Percentiles rank a stretch among this genome's conserved stretches.
Conservation (phyloP, 768 basidiomycete genomes). For the Pleurotus salmoneostramineus region DNA sequence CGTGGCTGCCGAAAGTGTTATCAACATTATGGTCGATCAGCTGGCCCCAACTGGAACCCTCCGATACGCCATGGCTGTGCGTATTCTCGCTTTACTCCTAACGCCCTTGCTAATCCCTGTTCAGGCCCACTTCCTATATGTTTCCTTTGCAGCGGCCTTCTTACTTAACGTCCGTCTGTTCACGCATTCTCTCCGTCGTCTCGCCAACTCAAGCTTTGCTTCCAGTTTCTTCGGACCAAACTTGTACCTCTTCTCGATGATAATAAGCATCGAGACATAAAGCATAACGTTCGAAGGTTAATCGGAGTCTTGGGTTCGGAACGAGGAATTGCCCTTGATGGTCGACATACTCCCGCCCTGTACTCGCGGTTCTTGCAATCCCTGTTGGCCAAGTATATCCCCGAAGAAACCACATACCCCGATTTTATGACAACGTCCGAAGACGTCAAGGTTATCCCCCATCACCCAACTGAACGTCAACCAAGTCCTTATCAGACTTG, state of each 20-base stretch:
- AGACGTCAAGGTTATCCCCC: constrained; percentile 15
- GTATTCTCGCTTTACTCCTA: neutral
- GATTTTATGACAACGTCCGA: constrained; percentile 12
- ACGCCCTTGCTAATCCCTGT: neutral
- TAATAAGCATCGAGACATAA: constrained; percentile 34
- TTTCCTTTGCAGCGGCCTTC: constrained; percentile 59
- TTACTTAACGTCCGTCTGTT: constrained; percentile 47
- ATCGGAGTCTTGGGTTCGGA: constrained; percentile 43
- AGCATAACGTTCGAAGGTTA: constrained; percentile 36
- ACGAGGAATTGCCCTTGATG: constrained; percentile 47
- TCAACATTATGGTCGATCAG: constrained; percentile 47
- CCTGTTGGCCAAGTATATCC: constrained; percentile 35
- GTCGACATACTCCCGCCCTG: constrained; percentile 50
- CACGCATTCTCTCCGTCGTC: neutral
- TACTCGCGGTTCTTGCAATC: constrained; percentile 54
- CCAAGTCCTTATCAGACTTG: constrained; percentile 31
- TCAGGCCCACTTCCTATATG: constrained; percentile 41
- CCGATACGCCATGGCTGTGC: constrained; percentile 46
- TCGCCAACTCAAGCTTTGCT: constrained; percentile 1
- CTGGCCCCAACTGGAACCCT: constrained; percentile 52
- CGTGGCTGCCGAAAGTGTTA: constrained; percentile 51
- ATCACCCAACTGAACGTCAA: constrained; percentile 18
- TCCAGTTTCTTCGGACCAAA: constrained; percentile 48
- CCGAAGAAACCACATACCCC: neutral
- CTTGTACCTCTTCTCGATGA: constrained; percentile 38